Evolutionary conservation across 768 basidiomycete species (phyloP).

Genomic region (Boletus sp.): DNA sequence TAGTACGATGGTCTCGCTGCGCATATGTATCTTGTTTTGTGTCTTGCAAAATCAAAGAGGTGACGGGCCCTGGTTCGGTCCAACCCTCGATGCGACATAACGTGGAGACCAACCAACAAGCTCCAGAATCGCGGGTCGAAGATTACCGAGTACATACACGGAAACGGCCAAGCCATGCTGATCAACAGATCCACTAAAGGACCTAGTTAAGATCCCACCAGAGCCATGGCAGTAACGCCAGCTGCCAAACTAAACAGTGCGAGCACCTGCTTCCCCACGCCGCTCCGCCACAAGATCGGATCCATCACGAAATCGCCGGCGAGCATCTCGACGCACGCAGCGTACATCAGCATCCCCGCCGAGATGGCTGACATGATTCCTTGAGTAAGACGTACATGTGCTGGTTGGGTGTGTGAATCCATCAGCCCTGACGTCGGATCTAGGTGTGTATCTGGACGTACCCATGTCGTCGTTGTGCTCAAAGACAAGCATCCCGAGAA

Average conservation of each 20-base stretch:
- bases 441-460: conserved; percentile 4
- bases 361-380: conserved; percentile 81
- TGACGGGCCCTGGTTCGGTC: neutral
- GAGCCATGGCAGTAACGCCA: conserved; percentile 64
- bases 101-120: neutral
- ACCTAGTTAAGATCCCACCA: conserved; percentile 39
- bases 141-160: neutral
- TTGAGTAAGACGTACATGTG: conserved; percentile 53
- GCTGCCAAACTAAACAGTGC: conserved; percentile 58
- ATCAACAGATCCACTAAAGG: neutral
- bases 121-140: neutral
- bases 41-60: conserved; percentile 3
- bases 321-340: conserved; percentile 82
- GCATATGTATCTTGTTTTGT: neutral
- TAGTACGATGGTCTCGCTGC: neutral
- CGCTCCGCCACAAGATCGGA: conserved; percentile 42
- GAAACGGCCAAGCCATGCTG: neutral
- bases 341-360: conserved; percentile 82
- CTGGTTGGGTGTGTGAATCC: conserved; percentile 19
- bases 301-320: conserved; percentile 84
- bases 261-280: conserved; percentile 40
- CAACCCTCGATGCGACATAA: neutral
- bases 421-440: neutral
- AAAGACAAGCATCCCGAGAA: conserved; percentile 52
- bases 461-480: conserved; percentile 28